phyloP scores from a whole-genome alignment of 345 rosid genomes.

The Draba incana region DNA sequence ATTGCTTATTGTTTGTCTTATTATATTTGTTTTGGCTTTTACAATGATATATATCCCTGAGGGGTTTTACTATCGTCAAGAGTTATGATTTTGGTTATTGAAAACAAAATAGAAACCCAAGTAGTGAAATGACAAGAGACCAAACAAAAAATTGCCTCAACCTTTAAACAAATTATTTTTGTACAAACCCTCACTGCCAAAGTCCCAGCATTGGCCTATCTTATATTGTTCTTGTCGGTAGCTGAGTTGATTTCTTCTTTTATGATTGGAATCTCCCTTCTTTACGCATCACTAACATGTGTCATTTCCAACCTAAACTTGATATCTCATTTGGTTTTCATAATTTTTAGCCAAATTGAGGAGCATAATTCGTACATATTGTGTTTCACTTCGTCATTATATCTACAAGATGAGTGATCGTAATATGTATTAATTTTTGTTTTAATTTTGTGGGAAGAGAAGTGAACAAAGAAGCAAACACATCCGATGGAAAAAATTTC shows the following conservation, averaged over 20 bases:
- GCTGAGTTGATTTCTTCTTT: constrained; percentile 28
- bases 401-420: neutral
- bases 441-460: neutral
- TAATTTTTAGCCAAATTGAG: neutral
- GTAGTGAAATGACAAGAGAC: constrained; percentile 38
- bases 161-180: constrained; percentile 4
- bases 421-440: neutral
- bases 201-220: constrained; percentile 17
- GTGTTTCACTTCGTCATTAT: constrained; percentile 17
- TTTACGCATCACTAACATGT: constrained; percentile 23
- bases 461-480: constrained; percentile 19
- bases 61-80: constrained; percentile 33
- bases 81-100: constrained; percentile 24
- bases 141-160: constrained; percentile 31
- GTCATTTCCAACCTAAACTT: no score
- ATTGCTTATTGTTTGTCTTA: constrained; percentile 29
- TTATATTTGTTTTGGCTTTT: constrained; percentile 30
- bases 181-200: constrained; percentile 20
- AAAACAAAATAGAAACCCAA: constrained; percentile 7
- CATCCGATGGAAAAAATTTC: constrained; percentile 32
- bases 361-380: neutral
- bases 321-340: neutral
- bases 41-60: constrained; percentile 27
- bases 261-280: constrained; percentile 35
- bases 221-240: constrained; percentile 35